Evolutionary conservation across 352 stramenopile genomes (phyloP).

Genomic region (Achlya hypogyna): DNA sequence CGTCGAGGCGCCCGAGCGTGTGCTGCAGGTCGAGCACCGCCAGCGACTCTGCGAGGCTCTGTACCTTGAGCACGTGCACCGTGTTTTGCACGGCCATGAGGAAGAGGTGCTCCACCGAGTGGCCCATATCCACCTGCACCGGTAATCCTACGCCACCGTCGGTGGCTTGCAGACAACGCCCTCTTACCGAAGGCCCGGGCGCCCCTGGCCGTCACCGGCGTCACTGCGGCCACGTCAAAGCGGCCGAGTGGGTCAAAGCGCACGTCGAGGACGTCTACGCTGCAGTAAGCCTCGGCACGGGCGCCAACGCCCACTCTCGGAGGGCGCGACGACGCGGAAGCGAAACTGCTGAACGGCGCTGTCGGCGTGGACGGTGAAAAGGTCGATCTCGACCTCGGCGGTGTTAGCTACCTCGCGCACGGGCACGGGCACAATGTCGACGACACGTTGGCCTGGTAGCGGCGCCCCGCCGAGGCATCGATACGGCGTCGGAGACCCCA

Average conservation of each 20-base stretch:
- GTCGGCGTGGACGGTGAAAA: slow-evolving; percentile 2
- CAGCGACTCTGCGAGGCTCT: slow-evolving; percentile 2
- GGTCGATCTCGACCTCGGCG: slow-evolving; percentile 7
- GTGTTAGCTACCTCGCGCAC: background rate
- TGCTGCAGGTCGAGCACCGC: background rate
- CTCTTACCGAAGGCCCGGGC: background rate
- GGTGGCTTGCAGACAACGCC: background rate
- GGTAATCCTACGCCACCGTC: background rate
- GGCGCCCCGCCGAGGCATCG: background rate
- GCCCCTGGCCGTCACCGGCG: background rate
- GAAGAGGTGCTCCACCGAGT: slow-evolving; percentile 8
- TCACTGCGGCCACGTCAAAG: background rate
- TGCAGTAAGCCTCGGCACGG: background rate
- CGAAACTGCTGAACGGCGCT: background rate
- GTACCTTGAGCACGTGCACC: slow-evolving; percentile 19
- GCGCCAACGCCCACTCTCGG: background rate
- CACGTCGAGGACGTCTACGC: slow-evolving; percentile 6
- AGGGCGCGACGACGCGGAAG: background rate
- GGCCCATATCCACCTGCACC: slow-evolving; percentile 11
- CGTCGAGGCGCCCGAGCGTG: background rate
- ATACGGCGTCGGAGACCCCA: background rate
- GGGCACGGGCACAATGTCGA: background rate
- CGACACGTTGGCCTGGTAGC: background rate
- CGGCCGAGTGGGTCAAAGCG: slow-evolving; percentile 1
- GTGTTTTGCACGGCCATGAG: slow-evolving; percentile 3